These are phyloP conservation scores for Fusarium sp. DNA, from an alignment of 2,329 filamentous ascomycete genomes.

Conservation along the genomic window DNA sequence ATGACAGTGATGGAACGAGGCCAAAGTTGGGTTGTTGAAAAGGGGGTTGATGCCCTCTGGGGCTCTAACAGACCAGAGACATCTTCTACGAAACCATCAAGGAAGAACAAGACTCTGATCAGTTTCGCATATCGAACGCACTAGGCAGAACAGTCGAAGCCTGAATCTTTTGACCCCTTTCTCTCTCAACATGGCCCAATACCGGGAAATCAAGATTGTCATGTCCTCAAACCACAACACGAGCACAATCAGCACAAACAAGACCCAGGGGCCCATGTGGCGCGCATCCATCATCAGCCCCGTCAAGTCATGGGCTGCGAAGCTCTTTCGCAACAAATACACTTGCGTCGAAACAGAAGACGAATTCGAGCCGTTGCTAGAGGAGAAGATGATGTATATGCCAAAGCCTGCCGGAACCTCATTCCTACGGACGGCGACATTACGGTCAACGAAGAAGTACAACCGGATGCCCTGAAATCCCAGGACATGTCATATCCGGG, in stretches of 20 bases:
- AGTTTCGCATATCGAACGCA: conserved; percentile 1
- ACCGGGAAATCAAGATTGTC: conserved; percentile 36
- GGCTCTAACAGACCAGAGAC: no score
- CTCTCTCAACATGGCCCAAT: conserved; percentile 25
- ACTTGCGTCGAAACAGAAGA: conserved; percentile 23
- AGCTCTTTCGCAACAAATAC: conserved; percentile 14
- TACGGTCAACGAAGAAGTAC: conserved; percentile 56
- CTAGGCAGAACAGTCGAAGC: conserved; percentile 17
- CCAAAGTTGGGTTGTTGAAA: conserved; percentile 17
- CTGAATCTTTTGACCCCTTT: neutral
- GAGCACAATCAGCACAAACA: neutral
- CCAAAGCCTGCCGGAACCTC: conserved; percentile 61
- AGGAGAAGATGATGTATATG: conserved; percentile 27
- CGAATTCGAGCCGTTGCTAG: conserved; percentile 45
- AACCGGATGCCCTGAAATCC: conserved; percentile 45
- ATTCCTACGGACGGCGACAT: conserved; percentile 61
- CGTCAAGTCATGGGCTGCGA: conserved; percentile 30
- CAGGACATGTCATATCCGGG: neutral
- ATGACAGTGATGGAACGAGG: neutral
- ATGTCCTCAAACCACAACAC: conserved; percentile 26
- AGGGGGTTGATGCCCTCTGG: conserved; percentile 21
- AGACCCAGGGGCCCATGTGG: conserved; percentile 17
- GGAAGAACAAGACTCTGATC: neutral
- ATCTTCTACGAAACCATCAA: no score
- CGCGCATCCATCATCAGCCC: conserved; percentile 30